Evolutionary conservation across 1,139 yeast species (phyloP).

Genomic region (Kurtzmaniella quercitrusa): DNA sequence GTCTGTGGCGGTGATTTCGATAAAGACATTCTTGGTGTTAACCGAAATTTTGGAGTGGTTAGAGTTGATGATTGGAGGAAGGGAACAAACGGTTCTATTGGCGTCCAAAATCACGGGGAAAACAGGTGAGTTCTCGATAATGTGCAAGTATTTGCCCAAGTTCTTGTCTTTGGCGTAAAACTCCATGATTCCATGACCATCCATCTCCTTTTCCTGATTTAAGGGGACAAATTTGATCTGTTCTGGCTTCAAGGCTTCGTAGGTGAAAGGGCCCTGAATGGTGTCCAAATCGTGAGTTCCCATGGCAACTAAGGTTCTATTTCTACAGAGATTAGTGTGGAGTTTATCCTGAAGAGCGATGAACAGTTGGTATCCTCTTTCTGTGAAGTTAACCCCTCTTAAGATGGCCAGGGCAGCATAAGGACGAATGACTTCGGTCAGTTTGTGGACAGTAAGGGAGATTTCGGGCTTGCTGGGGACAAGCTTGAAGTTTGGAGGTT

Average conservation of each 20-base stretch:
- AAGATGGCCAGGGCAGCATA: slow-evolving; percentile 92
- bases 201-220: slow-evolving; percentile 74
- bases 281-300: slow-evolving; percentile 96
- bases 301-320: slow-evolving; percentile 94
- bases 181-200: slow-evolving; percentile 79
- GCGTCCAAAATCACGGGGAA: slow-evolving; percentile 87
- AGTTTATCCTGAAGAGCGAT: slow-evolving; percentile 94
- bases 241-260: slow-evolving; percentile 78
- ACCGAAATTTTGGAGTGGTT: slow-evolving; percentile 84
- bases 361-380: slow-evolving; percentile 87
- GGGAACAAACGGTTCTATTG: slow-evolving; percentile 73
- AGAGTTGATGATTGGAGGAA: slow-evolving; percentile 97
- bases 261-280: slow-evolving; percentile 79
- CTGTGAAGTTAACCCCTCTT: slow-evolving; percentile 76
- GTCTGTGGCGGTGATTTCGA: slow-evolving; percentile 95
- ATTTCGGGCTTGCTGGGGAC: slow-evolving; percentile 58
- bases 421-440: slow-evolving; percentile 75
- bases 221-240: slow-evolving; percentile 80
- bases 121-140: slow-evolving; percentile 84
- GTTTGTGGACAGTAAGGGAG: slow-evolving; percentile 68
- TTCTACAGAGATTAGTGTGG: slow-evolving; percentile 93
- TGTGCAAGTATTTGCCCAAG: slow-evolving; percentile 81
- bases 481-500: slow-evolving; percentile 64
- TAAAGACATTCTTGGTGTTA: slow-evolving; percentile 81
- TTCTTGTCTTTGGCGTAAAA: slow-evolving; percentile 90